Evolutionary conservation across 2,329 filamentous ascomycete species (phyloP).

Genomic region (Colletotrichum simmondsii): DNA sequence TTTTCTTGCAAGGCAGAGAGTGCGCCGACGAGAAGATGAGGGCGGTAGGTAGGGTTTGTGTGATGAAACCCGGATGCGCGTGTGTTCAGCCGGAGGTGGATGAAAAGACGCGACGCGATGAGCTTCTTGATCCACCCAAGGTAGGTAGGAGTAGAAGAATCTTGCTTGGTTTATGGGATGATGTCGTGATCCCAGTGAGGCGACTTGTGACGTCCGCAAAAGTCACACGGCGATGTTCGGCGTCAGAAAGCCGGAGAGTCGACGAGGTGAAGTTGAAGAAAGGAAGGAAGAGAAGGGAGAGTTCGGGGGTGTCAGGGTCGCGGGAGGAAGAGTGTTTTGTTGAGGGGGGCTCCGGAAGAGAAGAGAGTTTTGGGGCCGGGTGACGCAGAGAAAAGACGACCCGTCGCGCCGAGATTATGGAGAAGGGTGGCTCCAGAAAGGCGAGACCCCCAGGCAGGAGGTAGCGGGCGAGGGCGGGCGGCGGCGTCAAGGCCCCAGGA

Average conservation of each 20-base stretch:
- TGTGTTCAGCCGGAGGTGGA: not conserved
- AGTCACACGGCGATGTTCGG: constrained; percentile 3
- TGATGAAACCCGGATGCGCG: not conserved
- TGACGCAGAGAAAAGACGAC: constrained; percentile 35
- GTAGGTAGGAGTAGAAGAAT: not conserved
- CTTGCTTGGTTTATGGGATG: not conserved
- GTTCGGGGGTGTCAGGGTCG: constrained; percentile 27
- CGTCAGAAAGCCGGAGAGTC: constrained; percentile 4
- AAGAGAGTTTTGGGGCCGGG: constrained; percentile 35
- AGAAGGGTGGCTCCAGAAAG: constrained; percentile 33
- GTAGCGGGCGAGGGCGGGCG: not conserved
- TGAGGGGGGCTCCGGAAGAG: constrained; percentile 35
- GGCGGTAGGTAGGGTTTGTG: not conserved
- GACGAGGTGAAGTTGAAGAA: constrained; percentile 14
- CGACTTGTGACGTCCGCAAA: not conserved
- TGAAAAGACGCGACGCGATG: constrained; percentile 21
- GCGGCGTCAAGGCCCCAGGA: constrained; percentile 4
- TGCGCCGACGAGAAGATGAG: constrained; percentile 6
- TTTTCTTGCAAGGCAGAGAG: not conserved
- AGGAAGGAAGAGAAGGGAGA: constrained; percentile 18
- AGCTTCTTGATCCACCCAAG: not conserved
- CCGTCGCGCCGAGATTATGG: constrained; percentile 35
- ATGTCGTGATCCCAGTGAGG: not conserved
- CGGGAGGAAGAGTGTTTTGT: constrained; percentile 33
- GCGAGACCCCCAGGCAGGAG: constrained; percentile 24